Evolutionary conservation across 2,329 filamentous ascomycete genomes (phyloP).

Genomic region (Ploettnerulaceae sp.): DNA sequence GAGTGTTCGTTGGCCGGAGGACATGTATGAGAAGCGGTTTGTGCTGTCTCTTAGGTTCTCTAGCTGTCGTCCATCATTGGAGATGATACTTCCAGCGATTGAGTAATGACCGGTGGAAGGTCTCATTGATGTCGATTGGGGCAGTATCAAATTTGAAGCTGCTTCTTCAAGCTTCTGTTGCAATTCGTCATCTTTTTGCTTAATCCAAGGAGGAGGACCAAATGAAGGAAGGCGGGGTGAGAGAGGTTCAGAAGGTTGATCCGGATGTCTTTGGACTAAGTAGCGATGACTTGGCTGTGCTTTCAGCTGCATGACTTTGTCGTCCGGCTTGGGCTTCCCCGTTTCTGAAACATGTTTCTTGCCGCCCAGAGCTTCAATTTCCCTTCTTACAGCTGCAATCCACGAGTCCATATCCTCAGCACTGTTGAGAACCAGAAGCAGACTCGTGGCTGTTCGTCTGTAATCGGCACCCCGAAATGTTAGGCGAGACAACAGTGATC

Average conservation of each 20-base stretch:
- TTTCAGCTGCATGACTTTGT: conserved; percentile 29
- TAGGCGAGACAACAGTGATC: conserved; percentile 61
- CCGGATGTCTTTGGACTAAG: conserved; percentile 24
- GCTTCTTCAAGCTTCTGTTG: conserved; percentile 18
- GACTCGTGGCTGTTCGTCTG: conserved; percentile 51
- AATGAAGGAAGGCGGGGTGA: conserved; percentile 21
- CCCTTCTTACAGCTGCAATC: conserved; percentile 62
- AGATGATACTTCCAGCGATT: conserved; percentile 51
- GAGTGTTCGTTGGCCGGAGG: conserved; percentile 55
- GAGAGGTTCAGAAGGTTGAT: conserved; percentile 20
- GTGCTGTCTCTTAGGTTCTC: conserved; percentile 53
- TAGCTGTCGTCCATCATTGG: conserved; percentile 54
- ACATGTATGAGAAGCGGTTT: conserved; percentile 55
- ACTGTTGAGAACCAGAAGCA: conserved; percentile 68
- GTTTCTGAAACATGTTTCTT: conserved; percentile 59
- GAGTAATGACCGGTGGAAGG: conserved; percentile 47
- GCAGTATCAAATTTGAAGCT: conserved; percentile 11
- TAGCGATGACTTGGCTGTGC: conserved; percentile 29
- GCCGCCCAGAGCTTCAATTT: conserved; percentile 67
- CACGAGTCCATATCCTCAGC: conserved; percentile 73
- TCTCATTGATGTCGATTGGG: conserved; percentile 10
- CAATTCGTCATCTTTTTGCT: conserved; percentile 18
- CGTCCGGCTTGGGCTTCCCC: conserved; percentile 45
- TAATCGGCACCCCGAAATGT: conserved; percentile 54
- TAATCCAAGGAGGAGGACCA: conserved; percentile 19